A percentile compares a stretch with the other conserved stretches of the same genome.
Conservation (phyloP, 257 asterid genomes). For the Schizonepeta tenuifolia region DNA sequence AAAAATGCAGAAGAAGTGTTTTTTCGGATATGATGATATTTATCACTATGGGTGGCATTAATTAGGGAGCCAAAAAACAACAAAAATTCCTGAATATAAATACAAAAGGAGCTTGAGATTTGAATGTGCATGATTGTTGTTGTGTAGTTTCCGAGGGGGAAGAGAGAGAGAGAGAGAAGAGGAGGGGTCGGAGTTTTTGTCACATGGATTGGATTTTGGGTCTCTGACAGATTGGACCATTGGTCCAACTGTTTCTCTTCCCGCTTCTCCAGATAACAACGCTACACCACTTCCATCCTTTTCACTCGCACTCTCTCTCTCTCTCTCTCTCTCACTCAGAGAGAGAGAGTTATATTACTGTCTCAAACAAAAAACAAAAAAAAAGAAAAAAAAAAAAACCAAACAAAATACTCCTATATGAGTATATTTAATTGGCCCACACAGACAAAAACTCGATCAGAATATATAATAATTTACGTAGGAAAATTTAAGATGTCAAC, state of each 20-base stretch:
- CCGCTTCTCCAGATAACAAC: constrained; percentile 34
- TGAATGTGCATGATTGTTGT: constrained; percentile 33
- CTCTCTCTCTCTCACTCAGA: not conserved
- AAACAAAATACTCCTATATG: too few species aligned
- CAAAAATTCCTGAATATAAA: not conserved
- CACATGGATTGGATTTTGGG: constrained; percentile 36
- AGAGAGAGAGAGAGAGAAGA: too few species aligned
- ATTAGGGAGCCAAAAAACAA: not conserved
- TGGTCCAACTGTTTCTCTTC: constrained; percentile 23
- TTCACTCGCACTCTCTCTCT: too few species aligned
- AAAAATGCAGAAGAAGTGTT: too few species aligned
- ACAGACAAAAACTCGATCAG: too few species aligned
- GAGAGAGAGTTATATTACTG: too few species aligned
- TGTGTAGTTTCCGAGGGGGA: constrained; percentile 18
- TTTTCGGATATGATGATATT: too few species aligned
- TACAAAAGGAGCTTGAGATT: constrained; percentile 1
- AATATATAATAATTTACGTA: too few species aligned
- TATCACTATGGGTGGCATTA: not conserved
- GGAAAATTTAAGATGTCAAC: too few species aligned
- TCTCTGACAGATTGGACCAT: constrained; percentile 34
- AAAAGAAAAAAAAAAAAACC: too few species aligned
- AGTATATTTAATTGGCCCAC: too few species aligned
- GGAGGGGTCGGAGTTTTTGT: constrained; percentile 8
- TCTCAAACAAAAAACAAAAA: too few species aligned
- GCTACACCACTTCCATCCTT: constrained; percentile 24